Evolutionary conservation across 768 basidiomycete species (phyloP).

Genomic region (Naganishia vaughanmartiniae): DNA sequence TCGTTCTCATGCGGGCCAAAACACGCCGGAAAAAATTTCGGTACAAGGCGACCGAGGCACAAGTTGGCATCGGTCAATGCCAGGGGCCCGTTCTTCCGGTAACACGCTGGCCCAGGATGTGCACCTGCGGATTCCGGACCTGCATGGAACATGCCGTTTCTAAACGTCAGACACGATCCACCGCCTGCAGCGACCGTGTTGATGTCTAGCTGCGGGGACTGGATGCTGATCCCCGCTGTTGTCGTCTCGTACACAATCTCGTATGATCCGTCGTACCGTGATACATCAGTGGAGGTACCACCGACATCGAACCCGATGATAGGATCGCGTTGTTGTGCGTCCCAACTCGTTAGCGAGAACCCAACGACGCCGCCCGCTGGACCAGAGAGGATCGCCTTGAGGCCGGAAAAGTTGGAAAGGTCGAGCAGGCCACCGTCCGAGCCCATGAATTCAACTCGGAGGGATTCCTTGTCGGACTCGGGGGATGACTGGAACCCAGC

Average conservation of each 20-base stretch:
- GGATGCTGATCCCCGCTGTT: conserved; percentile 87
- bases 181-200: conserved; percentile 86
- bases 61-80: conserved; percentile 93
- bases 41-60: conserved; percentile 79
- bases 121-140: conserved; percentile 93
- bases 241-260: conserved; percentile 94
- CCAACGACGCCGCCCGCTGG: conserved; percentile 97
- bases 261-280: conserved; percentile 83
- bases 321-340: conserved; percentile 71
- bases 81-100: conserved; percentile 73
- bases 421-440: conserved; percentile 63
- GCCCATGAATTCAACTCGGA: conserved; percentile 84
- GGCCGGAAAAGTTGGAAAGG: conserved; percentile 71
- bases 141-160: conserved; percentile 83
- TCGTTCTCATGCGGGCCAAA: conserved; percentile 87
- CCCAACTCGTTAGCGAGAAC: conserved; percentile 82
- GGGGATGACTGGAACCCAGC: conserved; percentile 72
- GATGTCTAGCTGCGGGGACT: conserved; percentile 89
- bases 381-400: conserved; percentile 82
- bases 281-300: conserved; percentile 93
- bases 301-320: conserved; percentile 71
- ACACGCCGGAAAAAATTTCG: conserved; percentile 88
- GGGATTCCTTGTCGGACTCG: conserved; percentile 55
- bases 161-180: conserved; percentile 81
- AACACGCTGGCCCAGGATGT: conserved; percentile 84